Evolutionary conservation across 2,329 filamentous ascomycete species (phyloP).

Genomic region (Coleophoma cylindrospora): DNA sequence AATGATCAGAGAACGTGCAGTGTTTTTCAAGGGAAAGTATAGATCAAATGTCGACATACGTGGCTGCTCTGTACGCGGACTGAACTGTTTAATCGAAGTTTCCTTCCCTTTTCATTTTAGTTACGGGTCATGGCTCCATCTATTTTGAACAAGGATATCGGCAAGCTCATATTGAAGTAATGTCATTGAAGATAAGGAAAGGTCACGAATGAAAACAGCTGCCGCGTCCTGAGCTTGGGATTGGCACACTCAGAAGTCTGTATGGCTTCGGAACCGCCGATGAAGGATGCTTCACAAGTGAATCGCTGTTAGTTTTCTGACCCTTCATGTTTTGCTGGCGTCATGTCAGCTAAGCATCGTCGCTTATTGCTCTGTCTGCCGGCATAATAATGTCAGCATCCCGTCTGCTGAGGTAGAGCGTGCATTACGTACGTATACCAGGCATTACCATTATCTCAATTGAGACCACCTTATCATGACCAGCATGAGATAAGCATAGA

Average conservation of each 20-base stretch:
- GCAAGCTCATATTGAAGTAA: neutral
- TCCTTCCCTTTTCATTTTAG: neutral
- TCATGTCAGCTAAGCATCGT: neutral
- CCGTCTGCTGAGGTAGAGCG: neutral
- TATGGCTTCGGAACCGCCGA: neutral
- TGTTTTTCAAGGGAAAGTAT: neutral
- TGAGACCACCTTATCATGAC: neutral
- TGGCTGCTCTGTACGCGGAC: neutral
- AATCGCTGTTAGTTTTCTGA: neutral
- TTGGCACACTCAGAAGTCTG: too few species aligned
- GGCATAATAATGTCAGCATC: neutral
- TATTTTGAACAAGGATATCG: neutral
- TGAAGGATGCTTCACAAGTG: neutral
- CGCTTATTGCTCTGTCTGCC: neutral
- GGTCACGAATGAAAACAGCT: too few species aligned
- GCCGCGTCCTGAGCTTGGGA: too few species aligned
- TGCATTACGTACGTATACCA: slow-evolving; percentile 2
- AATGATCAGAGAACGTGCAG: neutral
- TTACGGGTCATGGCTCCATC: neutral
- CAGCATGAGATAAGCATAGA: neutral
- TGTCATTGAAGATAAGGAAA: neutral
- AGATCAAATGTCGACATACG: neutral
- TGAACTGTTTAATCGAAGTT: neutral
- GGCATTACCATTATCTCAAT: neutral
- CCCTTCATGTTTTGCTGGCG: neutral